A percentile compares a stretch with the other conserved stretches of the same genome.
phyloP scores from a whole-genome alignment of 2,329 filamentous ascomycete genomes.

The Fusarium sp. region DNA sequence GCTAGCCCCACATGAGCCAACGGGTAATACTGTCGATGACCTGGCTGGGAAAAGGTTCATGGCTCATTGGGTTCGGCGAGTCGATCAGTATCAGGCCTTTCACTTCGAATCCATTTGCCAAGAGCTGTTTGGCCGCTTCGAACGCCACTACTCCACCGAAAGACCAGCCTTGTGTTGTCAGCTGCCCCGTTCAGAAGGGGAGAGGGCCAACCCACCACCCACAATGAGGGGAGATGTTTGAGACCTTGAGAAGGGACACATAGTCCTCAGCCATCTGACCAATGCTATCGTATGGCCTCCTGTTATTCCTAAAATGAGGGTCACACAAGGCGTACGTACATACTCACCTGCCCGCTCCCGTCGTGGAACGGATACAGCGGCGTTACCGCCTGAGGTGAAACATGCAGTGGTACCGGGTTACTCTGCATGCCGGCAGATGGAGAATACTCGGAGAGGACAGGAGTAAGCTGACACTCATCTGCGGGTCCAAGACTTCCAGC shows the following conservation, averaged over 20 bases:
- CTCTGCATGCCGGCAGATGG: no score
- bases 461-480: no score
- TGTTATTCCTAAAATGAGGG: background rate
- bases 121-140: conserved; percentile 1
- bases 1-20: no score
- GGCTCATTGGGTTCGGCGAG: conserved; percentile 1
- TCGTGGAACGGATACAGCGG: conserved; percentile 15
- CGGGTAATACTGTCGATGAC: background rate
- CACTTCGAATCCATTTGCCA: background rate
- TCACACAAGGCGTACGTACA: conserved; percentile 17
- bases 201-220: background rate
- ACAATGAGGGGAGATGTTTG: background rate
- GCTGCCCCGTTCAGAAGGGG: no score
- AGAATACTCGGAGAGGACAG: no score
- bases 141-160: conserved; percentile 9
- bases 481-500: no score
- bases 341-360: conserved; percentile 3
- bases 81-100: conserved; percentile 7
- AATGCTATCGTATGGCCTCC: background rate
- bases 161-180: background rate
- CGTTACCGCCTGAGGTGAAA: background rate
- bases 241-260: background rate
- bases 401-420: background rate
- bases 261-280: conserved; percentile 5
- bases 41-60: conserved; percentile 3